Evolutionary conservation across 768 basidiomycete species (phyloP).

Genomic region (Leccinum aurantiacum): DNA sequence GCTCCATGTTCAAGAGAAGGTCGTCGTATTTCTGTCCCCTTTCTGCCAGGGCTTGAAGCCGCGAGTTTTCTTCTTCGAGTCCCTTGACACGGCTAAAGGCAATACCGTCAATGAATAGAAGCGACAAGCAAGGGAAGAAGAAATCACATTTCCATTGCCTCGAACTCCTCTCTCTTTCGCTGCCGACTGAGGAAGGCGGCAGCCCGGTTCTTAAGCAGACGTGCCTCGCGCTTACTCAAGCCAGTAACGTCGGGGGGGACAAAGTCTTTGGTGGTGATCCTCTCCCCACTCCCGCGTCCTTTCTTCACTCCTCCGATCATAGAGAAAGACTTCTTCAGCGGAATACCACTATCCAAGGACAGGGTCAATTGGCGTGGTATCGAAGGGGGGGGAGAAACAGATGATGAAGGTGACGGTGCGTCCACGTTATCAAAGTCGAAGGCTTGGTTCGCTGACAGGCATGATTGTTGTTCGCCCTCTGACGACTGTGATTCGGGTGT

Average conservation of each 20-base stretch:
- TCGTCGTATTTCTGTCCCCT: conserved; percentile 39
- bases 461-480: conserved; percentile 50
- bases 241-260: conserved; percentile 87
- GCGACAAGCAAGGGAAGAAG: conserved; percentile 8
- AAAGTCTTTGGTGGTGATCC: conserved; percentile 74
- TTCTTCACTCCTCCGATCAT: conserved; percentile 46
- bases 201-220: conserved; percentile 88
- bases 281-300: conserved; percentile 45
- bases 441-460: conserved; percentile 69
- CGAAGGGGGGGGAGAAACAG: conserved; percentile 31
- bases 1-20: conserved; percentile 61
- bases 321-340: conserved; percentile 44
- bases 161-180: conserved; percentile 90
- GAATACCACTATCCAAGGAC: conserved; percentile 32
- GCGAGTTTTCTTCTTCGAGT: conserved; percentile 80
- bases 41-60: conserved; percentile 62
- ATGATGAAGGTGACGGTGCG: conserved; percentile 34
- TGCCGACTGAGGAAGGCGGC: conserved; percentile 91
- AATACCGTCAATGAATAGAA: conserved; percentile 21
- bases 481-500: conserved; percentile 43
- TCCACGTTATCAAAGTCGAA: conserved; percentile 52
- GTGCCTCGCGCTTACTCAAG: conserved; percentile 86
- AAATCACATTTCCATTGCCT: conserved; percentile 85
- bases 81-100: conserved; percentile 71
- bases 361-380: conserved; percentile 35